Base-by-base conservation (phyloP, 2,329 filamentous ascomycete species). In the Colletotrichum lindemuthianum region DNA sequence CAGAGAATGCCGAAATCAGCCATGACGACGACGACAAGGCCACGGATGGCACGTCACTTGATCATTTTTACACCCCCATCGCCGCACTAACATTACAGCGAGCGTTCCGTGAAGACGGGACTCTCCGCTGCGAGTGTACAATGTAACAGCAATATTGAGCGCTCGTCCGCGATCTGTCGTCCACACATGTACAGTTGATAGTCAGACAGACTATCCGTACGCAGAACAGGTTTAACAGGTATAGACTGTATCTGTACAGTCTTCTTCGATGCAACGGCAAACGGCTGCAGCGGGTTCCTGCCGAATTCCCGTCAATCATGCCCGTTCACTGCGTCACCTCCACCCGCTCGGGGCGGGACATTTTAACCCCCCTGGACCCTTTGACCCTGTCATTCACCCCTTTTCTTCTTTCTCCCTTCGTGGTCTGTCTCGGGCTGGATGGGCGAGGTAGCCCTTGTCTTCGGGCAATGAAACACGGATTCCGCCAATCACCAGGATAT, bases 261-360 rank as follows among this genome's bases (percentile, higher is more conserved):
- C 24, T 4, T 24, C 24, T 3, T 36, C 12, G 48, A 41, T 36
- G 41, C 11, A 41, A 15, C 36, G 43, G 39, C 24, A 32, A 7
- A 44, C 45, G 40, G 61, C 37, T 60, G 39, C 57, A 55, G 45
- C 53, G 40, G 44, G 51, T 55, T 60, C 50, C 50, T 60, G 45
- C 61, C 45, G n/a, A 37, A 60, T 60, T 60, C 61, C 61, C 57
- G 50, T 65, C 57, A 60, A 60, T 65, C 57, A 65, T 47, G 39
- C 50, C 44, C 34, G 39, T 50, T 60, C 39, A 57, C 39, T 64
- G 60, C 34, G 49, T 12, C 33, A 15, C 50, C 39, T 55, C 57
- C 60, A 55, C 55, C 55, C 55, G 48, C 47, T 39, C 56, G 39
- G 56, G 60, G 56, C 44, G 43, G 49, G 49, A 60, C 60, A 45